Evolutionary conservation across 2,329 filamentous ascomycete genomes (phyloP), one percentile per base, ranked within the genome.

Genomic region (Lithohypha guttulata): DNA sequence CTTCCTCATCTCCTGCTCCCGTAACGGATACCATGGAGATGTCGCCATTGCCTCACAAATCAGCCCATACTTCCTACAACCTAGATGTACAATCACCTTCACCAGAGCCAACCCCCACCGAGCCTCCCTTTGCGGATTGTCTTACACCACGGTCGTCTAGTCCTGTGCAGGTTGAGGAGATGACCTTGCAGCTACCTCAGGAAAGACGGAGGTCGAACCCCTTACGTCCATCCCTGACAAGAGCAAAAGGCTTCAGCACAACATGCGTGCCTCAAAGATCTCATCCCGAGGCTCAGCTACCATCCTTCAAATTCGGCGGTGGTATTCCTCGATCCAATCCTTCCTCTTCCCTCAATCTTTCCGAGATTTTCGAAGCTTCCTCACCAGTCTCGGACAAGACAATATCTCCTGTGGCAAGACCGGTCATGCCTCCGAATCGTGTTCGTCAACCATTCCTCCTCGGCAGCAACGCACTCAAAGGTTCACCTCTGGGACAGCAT

Each of bases 41-140:
- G 60, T 95, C 89, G 30, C 89, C 91, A 26, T 65, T 96, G 27
- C 87, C 86, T 44, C 85, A 94, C 67, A 95, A 94, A 67, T 68
- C 73, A 20, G 72, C 81, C 9, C 86, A 77, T 54, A 70, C 62
- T 59, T 65, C 70, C 47, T 56, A 66, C 32, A 71, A 81, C 50
- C 68, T 83, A 46, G 77, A 81, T 48, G 61, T 84, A 39, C 72
- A 76, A 20, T 87, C 84, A 20, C 84, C 85, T 2, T 81, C 80
- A 2, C 81, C 81, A 6, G 70, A 73, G 29, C 53, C 58, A 20
- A 70, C 65, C 3, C 58, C 63, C 5, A 59, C 61, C 5, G 35
- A 39, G 27, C 27, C 35, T 20, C 11, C 31, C 35, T 39, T 39
- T 23, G 30, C 35, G 5, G 35, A 39, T 17, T 39, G 26, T 31